Conservation (phyloP, 306 rosid genomes). For the Herpetospermum pedunculosum region DNA sequence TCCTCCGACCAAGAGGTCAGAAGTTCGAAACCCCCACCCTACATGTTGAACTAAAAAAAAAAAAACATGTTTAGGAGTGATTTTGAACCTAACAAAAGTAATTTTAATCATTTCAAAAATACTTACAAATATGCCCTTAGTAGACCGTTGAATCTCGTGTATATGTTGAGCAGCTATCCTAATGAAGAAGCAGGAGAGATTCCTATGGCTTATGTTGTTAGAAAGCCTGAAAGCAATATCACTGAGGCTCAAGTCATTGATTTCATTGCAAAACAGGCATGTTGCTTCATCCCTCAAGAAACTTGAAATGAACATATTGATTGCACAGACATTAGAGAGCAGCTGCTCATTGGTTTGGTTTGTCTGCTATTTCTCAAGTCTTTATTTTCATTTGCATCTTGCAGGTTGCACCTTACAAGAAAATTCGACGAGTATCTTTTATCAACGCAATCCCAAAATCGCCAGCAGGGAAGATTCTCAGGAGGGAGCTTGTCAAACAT, state of each 20-base stretch:
- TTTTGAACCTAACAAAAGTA: too few species aligned
- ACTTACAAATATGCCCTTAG: too few species aligned
- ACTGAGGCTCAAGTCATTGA: conserved; percentile 46
- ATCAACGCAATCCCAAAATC: conserved; percentile 62
- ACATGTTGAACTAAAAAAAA: too few species aligned
- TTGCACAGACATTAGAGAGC: background rate
- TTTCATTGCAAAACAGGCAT: conserved; percentile 65
- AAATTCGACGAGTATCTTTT: conserved; percentile 64
- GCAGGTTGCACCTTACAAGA: conserved; percentile 93
- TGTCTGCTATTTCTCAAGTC: background rate
- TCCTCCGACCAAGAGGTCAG: too few species aligned
- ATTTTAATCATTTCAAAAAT: too few species aligned
- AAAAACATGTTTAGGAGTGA: too few species aligned
- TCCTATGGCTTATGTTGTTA: conserved; percentile 86
- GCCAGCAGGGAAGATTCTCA: conserved; percentile 76
- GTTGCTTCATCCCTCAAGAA: background rate
- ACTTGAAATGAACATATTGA: background rate
- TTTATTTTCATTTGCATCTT: background rate
- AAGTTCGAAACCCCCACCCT: too few species aligned
- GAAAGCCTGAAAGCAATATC: conserved; percentile 63
- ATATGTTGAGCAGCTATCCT: conserved; percentile 59
- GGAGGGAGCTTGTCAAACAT: conserved; percentile 54
- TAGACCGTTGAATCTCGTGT: background rate
- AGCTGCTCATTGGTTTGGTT: background rate
- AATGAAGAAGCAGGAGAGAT: conserved; percentile 84